These are phyloP conservation scores for Gossypium mustelinum DNA, from an alignment of 345 rosid species.

Conservation along the genomic window DNA sequence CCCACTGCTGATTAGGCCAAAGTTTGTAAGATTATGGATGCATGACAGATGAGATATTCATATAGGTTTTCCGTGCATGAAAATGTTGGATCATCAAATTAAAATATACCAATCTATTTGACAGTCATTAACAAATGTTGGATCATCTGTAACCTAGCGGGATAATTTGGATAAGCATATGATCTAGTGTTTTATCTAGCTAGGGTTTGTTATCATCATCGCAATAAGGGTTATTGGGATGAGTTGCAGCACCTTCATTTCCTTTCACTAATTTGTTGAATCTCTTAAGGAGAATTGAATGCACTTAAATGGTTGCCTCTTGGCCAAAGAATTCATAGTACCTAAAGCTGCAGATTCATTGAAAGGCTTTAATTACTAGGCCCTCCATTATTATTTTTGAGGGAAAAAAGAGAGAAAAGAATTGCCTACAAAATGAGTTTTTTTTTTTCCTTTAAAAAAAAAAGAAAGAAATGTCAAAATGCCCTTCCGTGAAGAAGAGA, in stretches of 20 bases:
- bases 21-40: background rate
- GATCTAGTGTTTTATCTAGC: background rate
- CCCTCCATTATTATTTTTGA: conserved; percentile 26
- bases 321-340: conserved; percentile 34
- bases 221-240: conserved; percentile 7
- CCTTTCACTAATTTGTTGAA: conserved; percentile 13
- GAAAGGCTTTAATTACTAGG: conserved; percentile 37
- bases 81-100: conserved; percentile 7
- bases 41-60: background rate
- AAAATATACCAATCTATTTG: background rate
- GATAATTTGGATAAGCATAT: background rate
- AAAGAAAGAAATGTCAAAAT: background rate
- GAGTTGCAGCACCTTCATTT: conserved; percentile 27
- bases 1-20: background rate
- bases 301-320: conserved; percentile 28
- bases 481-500: background rate
- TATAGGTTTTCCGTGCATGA: conserved; percentile 22
- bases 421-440: conserved; percentile 6
- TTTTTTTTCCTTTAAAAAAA: background rate
- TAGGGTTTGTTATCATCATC: conserved; percentile 23
- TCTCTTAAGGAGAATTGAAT: conserved; percentile 36
- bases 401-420: background rate
- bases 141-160: background rate
- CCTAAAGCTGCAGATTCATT: conserved; percentile 44
- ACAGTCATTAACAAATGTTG: background rate